These are phyloP conservation scores for Crithidia expoeki DNA, from an alignment of 208 protist species.

Conservation along the genomic window DNA sequence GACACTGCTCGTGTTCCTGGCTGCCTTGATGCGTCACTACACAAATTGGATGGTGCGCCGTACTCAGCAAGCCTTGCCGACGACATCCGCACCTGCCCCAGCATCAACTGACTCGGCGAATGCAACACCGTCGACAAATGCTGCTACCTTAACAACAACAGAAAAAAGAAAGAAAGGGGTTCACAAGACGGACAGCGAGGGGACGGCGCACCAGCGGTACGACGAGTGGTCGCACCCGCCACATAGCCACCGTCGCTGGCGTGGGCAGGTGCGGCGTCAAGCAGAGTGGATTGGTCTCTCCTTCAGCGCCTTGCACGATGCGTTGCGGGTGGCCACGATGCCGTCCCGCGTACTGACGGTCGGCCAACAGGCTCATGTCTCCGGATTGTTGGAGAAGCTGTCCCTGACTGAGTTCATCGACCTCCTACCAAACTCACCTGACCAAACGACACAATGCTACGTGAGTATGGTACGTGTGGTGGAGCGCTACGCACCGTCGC, in stretches of 20 bases:
- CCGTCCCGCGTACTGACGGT: slow-evolving; percentile 35
- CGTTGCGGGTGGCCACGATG: slow-evolving; percentile 41
- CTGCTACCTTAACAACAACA: too few relatives aligned
- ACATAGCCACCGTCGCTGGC: slow-evolving; percentile 56
- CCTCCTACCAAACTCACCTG: slow-evolving; percentile 47
- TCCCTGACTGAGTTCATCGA: slow-evolving; percentile 56
- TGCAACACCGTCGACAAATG: neutral
- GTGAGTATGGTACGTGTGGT: slow-evolving; percentile 52
- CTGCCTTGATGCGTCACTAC: slow-evolving; percentile 71
- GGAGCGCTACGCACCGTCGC: slow-evolving; percentile 50
- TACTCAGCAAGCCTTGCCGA: slow-evolving; percentile 31
- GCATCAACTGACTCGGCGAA: neutral
- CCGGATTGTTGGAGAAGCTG: slow-evolving; percentile 45
- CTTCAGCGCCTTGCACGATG: slow-evolving; percentile 72
- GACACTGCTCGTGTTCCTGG: slow-evolving; percentile 64
- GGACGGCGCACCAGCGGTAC: slow-evolving; percentile 38
- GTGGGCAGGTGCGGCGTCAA: slow-evolving; percentile 52
- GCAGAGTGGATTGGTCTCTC: slow-evolving; percentile 73
- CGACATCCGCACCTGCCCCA: neutral
- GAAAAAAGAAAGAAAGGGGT: too few relatives aligned
- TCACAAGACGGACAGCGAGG: slow-evolving; percentile 20
- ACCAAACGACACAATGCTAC: slow-evolving; percentile 46
- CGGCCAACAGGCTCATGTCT: slow-evolving; percentile 57
- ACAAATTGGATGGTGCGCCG: slow-evolving; percentile 69
- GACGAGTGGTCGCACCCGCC: slow-evolving; percentile 69